These are phyloP conservation scores for Pyropia yezoensis DNA, from an alignment of 23 red algal genomes.

Conservation along the genomic window DNA sequence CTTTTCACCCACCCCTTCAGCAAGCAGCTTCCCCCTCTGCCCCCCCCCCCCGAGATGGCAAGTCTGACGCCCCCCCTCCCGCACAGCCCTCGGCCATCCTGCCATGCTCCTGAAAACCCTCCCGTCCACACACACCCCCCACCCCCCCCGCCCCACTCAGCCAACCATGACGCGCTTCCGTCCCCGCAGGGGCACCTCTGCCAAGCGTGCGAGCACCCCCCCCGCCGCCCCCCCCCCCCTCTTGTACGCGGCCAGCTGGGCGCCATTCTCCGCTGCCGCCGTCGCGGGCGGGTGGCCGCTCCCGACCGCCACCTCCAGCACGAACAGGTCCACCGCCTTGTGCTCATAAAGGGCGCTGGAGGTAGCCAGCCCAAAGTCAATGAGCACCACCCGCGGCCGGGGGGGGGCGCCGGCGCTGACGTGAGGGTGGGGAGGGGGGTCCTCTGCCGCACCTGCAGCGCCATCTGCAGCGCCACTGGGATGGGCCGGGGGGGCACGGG, in stretches of 20 bases:
- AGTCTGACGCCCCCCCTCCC: no score
- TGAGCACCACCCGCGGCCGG: constrained; percentile 24
- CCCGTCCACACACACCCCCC: no score
- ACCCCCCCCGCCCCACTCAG: neutral
- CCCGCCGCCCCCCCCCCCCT: neutral
- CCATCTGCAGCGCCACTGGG: no score
- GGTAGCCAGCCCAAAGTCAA: constrained; percentile 70
- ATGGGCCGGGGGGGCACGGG: no score
- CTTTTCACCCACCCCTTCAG: no score
- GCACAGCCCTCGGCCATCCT: no score
- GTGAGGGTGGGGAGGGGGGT: no score
- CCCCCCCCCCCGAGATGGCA: no score
- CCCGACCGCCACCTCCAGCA: constrained; percentile 56
- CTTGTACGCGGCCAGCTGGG: neutral
- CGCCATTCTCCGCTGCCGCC: neutral
- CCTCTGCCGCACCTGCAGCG: no score
- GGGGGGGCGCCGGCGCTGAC: neutral
- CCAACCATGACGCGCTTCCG: constrained; percentile 57
- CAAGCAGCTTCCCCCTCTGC: no score
- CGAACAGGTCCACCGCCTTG: constrained; percentile 74
- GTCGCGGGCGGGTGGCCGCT: constrained; percentile 14
- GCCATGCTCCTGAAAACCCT: no score
- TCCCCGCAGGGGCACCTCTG: constrained; percentile 49
- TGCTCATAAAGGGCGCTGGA: constrained; percentile 50
- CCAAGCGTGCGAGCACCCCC: constrained; percentile 33